Percentiles rank a stretch among this genome's conserved stretches.
phyloP scores from a whole-genome alignment of 257 asterid genomes.

The Jacaranda mimosifolia region DNA sequence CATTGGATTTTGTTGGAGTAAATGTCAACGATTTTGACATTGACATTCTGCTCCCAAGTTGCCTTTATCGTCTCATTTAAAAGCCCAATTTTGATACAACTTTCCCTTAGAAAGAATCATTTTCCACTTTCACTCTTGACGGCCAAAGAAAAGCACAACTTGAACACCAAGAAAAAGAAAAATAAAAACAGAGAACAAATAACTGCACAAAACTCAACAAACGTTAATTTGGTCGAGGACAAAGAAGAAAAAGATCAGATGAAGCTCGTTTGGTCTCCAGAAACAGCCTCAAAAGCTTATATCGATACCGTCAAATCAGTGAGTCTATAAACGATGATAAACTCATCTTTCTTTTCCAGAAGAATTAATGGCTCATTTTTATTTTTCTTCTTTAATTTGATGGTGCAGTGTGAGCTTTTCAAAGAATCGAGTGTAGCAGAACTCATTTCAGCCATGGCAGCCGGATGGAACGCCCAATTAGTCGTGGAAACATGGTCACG shows the following conservation, averaged over 20 bases:
- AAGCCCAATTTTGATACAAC: slow-evolving; percentile 34
- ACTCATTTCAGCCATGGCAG: slow-evolving; percentile 84
- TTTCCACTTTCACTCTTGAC: slow-evolving; percentile 20
- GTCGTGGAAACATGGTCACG: slow-evolving; percentile 85
- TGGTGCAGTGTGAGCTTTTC: slow-evolving; percentile 54
- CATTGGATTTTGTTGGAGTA: slow-evolving; percentile 43
- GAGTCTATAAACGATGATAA: slow-evolving; percentile 33
- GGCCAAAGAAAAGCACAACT: slow-evolving; percentile 37
- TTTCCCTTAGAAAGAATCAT: slow-evolving; percentile 28
- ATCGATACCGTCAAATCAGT: slow-evolving; percentile 88
- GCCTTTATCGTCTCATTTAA: slow-evolving; percentile 28
- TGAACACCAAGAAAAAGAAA: slow-evolving; percentile 15
- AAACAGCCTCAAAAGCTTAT: slow-evolving; percentile 81
- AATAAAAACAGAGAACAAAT: not conserved
- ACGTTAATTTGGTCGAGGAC: no score
- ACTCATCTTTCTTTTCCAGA: no score
- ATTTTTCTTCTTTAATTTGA: not conserved
- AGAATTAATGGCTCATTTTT: not conserved
- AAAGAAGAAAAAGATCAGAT: slow-evolving; percentile 36
- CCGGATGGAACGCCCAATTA: slow-evolving; percentile 82
- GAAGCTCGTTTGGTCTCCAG: slow-evolving; percentile 98
- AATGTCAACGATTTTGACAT: slow-evolving; percentile 62
- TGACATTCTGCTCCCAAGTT: slow-evolving; percentile 38
- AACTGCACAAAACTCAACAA: not conserved
- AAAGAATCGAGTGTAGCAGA: slow-evolving; percentile 77